Evolutionary conservation across 2,329 filamentous ascomycete genomes (phyloP).

Genomic region (Cladosporium oxysporum): DNA sequence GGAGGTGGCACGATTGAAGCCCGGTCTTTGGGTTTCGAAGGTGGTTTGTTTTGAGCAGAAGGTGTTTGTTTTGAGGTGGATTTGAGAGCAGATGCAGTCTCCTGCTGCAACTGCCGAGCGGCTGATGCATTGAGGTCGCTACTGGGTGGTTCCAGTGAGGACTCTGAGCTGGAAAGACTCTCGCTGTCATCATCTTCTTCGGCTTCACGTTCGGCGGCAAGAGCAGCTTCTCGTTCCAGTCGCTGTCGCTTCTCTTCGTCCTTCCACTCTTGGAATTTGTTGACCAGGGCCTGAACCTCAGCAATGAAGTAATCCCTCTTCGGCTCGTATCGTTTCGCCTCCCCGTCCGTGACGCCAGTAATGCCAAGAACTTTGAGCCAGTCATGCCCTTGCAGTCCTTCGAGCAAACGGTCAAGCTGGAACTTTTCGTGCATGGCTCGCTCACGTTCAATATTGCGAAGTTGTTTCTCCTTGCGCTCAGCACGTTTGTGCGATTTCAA

Average conservation of each 20-base stretch:
- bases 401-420: constrained; percentile 68
- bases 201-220: constrained; percentile 49
- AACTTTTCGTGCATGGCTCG: constrained; percentile 67
- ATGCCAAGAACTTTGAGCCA: constrained; percentile 94
- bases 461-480: constrained; percentile 67
- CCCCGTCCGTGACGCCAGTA: constrained; percentile 77
- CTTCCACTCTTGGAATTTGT: constrained; percentile 87
- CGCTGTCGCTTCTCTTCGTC: constrained; percentile 85
- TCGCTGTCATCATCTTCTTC: constrained; percentile 40
- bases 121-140: constrained; percentile 71
- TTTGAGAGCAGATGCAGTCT: constrained; percentile 60
- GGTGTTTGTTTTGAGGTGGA: constrained; percentile 26
- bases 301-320: constrained; percentile 82
- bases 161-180: constrained; percentile 27
- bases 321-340: constrained; percentile 82
- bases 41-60: constrained; percentile 37
- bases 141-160: constrained; percentile 57
- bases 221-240: constrained; percentile 68
- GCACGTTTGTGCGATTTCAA: constrained; percentile 61
- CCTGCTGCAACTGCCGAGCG: constrained; percentile 73
- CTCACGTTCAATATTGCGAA: constrained; percentile 68
- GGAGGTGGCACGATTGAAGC: constrained; percentile 31
- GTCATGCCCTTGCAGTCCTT: constrained; percentile 84
- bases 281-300: constrained; percentile 77
- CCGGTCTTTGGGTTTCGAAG: constrained; percentile 23